These are phyloP conservation scores for Fraxinus americana DNA, from an alignment of 257 asterid genomes.

Conservation along the genomic window DNA sequence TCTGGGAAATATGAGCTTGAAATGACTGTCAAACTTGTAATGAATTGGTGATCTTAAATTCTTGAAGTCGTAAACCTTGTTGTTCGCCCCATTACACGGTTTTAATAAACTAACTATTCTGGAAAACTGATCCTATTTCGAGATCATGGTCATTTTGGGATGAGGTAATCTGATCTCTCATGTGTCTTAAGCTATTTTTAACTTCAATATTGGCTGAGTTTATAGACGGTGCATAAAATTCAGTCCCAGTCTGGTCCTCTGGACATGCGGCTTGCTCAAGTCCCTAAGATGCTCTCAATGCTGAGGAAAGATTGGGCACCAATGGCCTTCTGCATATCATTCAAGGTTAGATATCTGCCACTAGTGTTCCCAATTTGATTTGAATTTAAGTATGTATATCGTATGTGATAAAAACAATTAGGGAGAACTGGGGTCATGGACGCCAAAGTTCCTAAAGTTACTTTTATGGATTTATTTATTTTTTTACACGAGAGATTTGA, in stretches of 20 bases:
- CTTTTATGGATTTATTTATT: not conserved
- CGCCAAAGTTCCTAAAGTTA: not conserved
- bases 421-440: not conserved
- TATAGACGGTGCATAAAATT: conserved; percentile 80
- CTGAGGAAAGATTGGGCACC: conserved; percentile 94
- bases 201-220: not conserved
- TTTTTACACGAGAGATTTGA: too few species aligned
- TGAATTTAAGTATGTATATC: not conserved
- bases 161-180: not conserved
- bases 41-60: not conserved
- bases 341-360: conserved; percentile 56
- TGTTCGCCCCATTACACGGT: not conserved
- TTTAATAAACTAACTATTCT: not conserved
- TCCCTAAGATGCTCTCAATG: conserved; percentile 88
- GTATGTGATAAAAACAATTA: not conserved
- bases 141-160: not conserved
- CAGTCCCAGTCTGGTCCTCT: conserved; percentile 92
- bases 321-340: conserved; percentile 84
- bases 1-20: not conserved
- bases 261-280: conserved; percentile 91
- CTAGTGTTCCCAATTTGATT: not conserved
- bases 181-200: not conserved
- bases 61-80: not conserved
- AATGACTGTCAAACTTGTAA: not conserved
- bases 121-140: not conserved